Evolutionary conservation across 345 rosid genomes (phyloP), one percentile per base, ranked within the genome.

Genomic region (Brassica carinata): DNA sequence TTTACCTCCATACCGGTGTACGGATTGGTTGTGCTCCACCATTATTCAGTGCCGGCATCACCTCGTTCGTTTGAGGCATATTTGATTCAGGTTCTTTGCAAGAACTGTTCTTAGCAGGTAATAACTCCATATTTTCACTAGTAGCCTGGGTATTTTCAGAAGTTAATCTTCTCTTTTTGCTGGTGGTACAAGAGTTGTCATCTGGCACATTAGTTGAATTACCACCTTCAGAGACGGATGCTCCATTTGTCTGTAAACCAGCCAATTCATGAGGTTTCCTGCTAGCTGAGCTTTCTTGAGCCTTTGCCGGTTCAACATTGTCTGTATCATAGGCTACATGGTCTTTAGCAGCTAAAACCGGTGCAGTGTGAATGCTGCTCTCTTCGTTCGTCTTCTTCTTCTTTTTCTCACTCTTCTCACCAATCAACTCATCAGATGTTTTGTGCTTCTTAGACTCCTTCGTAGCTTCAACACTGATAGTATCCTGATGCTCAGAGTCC

Each of bases 1-100:
- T 74, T 80, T 83, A 91, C 98, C 89, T 87, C 98, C 98, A 92
- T 67, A 81, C 71, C 2, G 92, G 89, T 67, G 71, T 65, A 18
- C 69, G n/a, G 59, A 83, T 79, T 36, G 97, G 97, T 80, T 64
- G 87, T 9, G 92, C 92, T 79, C 51, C 79, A 81, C 17, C 74
- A 67, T n/a, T 7, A 55, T n/a, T 0, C 14, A 26, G 75, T 43
- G 72, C 51, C 34, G 5, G 40, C 7, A 9, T 67, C 57, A 48
- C 5, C 57, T 48, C 77, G 8, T 30, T 18, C 8, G 4, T 48
- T 48, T 11, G 79, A 62, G n/a, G 34, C 79, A 14, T 64, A 71
- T 19, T 40, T 77, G 82, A 63, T 53, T 77, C 84, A 70, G 59
- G 58, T 30, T n/a, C 76, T 29, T 33, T 69, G 67, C 64, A 62